Base-by-base conservation (phyloP, 2,329 filamentous ascomycete species). In the Colletotrichum filicis region DNA sequence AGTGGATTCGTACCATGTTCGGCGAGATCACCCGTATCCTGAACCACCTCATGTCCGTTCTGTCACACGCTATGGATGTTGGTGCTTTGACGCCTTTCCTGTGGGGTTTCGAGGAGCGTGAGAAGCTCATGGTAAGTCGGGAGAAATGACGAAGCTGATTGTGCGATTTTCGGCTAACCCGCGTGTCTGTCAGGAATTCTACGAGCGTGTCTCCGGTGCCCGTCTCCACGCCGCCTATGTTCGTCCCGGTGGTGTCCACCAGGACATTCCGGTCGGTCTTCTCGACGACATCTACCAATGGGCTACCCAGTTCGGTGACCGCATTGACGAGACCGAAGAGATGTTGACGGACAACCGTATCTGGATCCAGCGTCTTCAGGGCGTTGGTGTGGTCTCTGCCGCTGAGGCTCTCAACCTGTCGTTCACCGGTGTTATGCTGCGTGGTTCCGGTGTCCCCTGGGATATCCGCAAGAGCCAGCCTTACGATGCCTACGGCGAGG, bases 221-320 rank as follows among this genome's bases (percentile, higher is more conserved):
- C 97, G 97, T 88, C 91, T 99, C 65, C 97, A 99, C 86, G 94
- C 97, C 73, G 97, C 97, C 79, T 99, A 99, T 83, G 93, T 99
- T 79, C 94, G 97, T 79, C 97, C 97, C 60, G 97, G 97, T 80
- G 97, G 97, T 85, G 97, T 99, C 68, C 94, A 95, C 80, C 95
- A 98, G 85, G 97, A 99, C 87, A 89, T 99, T 58, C 97, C 97
- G 35, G 81, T 98, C 74, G 97, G 97, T 76, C 92, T 99, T 58
- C 92, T 99, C 63, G 97, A 99, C 82, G 97, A 99, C 82, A 99
- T 99, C 80, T 98, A 99, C 87, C 96, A 98, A 86, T 99, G 97
- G 97, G 97, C 97, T 19, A 99, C 97, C 71, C 97, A 99, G 84
- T 99, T 99, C 80, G 94, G 95, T 79, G 97, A 99, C 87, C 95